Conservation (phyloP, 2,329 filamentous ascomycete species). For the Colletotrichum sp. region DNA sequence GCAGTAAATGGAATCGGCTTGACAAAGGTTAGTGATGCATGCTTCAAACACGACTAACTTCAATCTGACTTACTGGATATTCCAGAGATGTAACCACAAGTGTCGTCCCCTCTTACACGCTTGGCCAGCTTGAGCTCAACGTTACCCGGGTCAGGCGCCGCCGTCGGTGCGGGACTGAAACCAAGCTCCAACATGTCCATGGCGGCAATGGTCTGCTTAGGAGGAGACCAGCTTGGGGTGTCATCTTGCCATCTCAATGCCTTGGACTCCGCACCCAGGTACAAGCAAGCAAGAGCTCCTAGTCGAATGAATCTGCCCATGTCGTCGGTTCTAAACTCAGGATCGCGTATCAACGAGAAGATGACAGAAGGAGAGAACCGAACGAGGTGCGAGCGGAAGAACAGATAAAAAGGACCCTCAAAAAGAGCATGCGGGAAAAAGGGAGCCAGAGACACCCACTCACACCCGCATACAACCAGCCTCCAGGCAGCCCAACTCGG, state of each 20-base stretch:
- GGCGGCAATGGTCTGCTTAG: constrained; percentile 28
- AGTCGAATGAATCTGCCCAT: constrained; percentile 26
- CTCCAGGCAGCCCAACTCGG: background rate
- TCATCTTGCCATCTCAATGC: constrained; percentile 27
- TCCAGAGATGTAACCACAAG: constrained; percentile 35
- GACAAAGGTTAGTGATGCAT: background rate
- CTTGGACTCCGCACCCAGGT: constrained; percentile 25
- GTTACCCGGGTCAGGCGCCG: constrained; percentile 22
- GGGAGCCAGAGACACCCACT: background rate
- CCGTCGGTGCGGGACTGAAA: constrained; percentile 18
- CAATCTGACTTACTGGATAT: constrained; percentile 22
- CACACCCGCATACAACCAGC: background rate
- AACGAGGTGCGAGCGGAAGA: background rate
- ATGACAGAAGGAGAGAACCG: background rate
- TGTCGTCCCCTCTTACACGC: constrained; percentile 30
- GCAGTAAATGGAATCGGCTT: constrained; percentile 32
- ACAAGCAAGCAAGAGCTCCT: constrained; percentile 26
- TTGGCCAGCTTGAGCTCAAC: constrained; percentile 21
- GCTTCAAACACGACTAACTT: no score
- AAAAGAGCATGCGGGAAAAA: background rate
- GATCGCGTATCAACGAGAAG: background rate
- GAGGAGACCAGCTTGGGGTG: constrained; percentile 26
- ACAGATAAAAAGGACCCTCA: background rate
- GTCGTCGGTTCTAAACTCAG: background rate
- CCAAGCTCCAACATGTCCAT: constrained; percentile 25